Evolutionary conservation across 352 stramenopile species (phyloP).

Genomic region (Globisporangium parvum): DNA sequence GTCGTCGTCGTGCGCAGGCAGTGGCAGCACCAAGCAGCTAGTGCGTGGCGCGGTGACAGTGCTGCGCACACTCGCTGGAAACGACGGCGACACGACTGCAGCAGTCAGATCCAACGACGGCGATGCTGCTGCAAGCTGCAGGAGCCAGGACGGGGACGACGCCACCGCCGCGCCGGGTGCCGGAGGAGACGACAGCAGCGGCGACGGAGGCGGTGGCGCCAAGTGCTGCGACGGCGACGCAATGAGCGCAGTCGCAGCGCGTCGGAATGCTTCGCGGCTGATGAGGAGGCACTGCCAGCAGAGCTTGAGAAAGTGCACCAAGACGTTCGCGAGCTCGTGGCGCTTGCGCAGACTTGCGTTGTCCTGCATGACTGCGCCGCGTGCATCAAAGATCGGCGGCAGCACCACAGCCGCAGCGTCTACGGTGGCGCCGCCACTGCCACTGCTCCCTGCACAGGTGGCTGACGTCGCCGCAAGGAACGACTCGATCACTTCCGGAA

Average conservation of each 20-base stretch:
- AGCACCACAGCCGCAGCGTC: background rate
- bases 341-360: slow-evolving; percentile 26
- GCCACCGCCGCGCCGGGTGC: background rate
- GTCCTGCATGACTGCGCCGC: slow-evolving; percentile 27
- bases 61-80: no score
- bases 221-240: background rate
- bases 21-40: background rate
- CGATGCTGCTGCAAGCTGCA: background rate
- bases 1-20: slow-evolving; percentile 9
- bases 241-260: slow-evolving; percentile 1
- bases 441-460: background rate
- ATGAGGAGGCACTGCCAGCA: slow-evolving; percentile 56
- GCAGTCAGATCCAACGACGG: background rate
- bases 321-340: slow-evolving; percentile 41
- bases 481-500: slow-evolving; percentile 65
- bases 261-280: slow-evolving; percentile 51
- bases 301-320: slow-evolving; percentile 51
- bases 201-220: background rate
- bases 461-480: slow-evolving; percentile 27
- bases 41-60: background rate
- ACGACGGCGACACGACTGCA: background rate
- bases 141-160: background rate
- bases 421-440: no score
- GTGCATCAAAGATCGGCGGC: slow-evolving; percentile 22
- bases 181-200: background rate